A percentile compares a stretch with the other conserved stretches of the same genome.
phyloP scores from a whole-genome alignment of 1,139 yeast genomes.

The Meyerozyma smithsonii region DNA sequence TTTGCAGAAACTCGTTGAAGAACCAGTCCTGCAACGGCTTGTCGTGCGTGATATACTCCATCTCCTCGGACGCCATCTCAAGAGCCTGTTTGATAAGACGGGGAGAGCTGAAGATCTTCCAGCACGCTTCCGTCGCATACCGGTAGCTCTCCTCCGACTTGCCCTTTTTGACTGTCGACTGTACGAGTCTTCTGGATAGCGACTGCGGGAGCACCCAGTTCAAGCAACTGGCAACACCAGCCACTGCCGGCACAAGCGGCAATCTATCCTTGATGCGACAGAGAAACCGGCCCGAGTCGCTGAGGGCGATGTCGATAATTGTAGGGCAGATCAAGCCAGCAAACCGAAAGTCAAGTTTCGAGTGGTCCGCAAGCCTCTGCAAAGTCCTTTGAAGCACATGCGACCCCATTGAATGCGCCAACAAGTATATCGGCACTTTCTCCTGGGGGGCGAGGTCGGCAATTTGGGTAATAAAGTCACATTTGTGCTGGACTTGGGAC shows the following conservation, averaged over 20 bases:
- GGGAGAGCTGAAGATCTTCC: slow-evolving; percentile 34
- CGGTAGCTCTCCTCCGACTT: slow-evolving; percentile 22
- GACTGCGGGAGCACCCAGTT: slow-evolving; percentile 16
- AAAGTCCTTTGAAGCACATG: slow-evolving; percentile 30
- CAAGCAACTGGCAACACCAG: slow-evolving; percentile 18
- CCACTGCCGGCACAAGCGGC: slow-evolving; percentile 29
- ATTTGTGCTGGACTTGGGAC: slow-evolving; percentile 51
- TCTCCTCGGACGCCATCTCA: slow-evolving; percentile 55
- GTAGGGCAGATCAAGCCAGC: slow-evolving; percentile 67
- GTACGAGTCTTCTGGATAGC: slow-evolving; percentile 6
- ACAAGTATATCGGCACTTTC: slow-evolving; percentile 34
- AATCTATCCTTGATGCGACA: slow-evolving; percentile 23
- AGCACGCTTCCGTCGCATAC: slow-evolving; percentile 41
- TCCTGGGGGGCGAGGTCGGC: slow-evolving; percentile 12
- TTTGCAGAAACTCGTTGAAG: slow-evolving; percentile 27
- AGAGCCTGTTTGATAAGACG: slow-evolving; percentile 47
- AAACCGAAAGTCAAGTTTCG: slow-evolving; percentile 24
- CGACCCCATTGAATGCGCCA: slow-evolving; percentile 63
- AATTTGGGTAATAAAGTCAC: slow-evolving; percentile 30
- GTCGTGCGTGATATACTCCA: slow-evolving; percentile 41
- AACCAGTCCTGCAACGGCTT: slow-evolving; percentile 45
- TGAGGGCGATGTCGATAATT: slow-evolving; percentile 48
- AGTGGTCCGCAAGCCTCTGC: slow-evolving; percentile 11
- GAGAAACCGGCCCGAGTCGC: slow-evolving; percentile 45
- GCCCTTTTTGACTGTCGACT: slow-evolving; percentile 14